A percentile compares a stretch with the other conserved stretches of the same genome.
These are phyloP conservation scores for Poa pratensis DNA, from an alignment of 176 grass and related monocot genomes.

Conservation along the genomic window DNA sequence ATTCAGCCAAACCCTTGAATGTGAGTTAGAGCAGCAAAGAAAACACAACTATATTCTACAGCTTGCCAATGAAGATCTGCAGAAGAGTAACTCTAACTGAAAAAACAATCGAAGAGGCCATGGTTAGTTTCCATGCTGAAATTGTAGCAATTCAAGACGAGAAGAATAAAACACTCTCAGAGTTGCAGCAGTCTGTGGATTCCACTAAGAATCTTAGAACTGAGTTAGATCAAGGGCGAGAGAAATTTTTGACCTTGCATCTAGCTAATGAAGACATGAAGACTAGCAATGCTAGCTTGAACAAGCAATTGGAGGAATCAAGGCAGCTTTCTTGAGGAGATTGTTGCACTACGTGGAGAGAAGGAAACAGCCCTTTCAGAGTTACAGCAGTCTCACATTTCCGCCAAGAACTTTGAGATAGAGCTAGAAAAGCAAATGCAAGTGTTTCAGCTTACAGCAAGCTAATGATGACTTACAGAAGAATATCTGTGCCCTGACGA, in stretches of 20 bases:
- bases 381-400: constrained; percentile 41
- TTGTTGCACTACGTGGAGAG: constrained; percentile 38
- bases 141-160: constrained; percentile 43
- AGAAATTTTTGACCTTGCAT: constrained; percentile 35
- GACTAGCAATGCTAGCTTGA: constrained; percentile 34
- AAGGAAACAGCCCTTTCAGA: constrained; percentile 39
- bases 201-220: constrained; percentile 53
- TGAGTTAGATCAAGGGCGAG: constrained; percentile 51
- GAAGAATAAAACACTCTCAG: constrained; percentile 49
- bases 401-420: constrained; percentile 46
- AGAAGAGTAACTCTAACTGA: constrained; percentile 47
- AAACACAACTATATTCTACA: constrained; percentile 46
- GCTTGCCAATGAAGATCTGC: constrained; percentile 45
- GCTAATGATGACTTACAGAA: constrained; percentile 49
- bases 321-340: constrained; percentile 37
- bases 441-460: constrained; percentile 52
- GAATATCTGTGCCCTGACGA: constrained; percentile 27
- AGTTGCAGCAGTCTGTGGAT: constrained; percentile 41
- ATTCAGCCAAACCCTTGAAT: constrained; percentile 45
- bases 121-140: constrained; percentile 36
- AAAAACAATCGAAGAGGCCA: constrained; percentile 41
- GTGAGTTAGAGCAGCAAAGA: constrained; percentile 47
- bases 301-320: constrained; percentile 45
- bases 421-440: constrained; percentile 50
- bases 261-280: constrained; percentile 51